These are phyloP conservation scores for Heteromeles arbutifolia DNA, from an alignment of 306 rosid species.

Conservation along the genomic window DNA sequence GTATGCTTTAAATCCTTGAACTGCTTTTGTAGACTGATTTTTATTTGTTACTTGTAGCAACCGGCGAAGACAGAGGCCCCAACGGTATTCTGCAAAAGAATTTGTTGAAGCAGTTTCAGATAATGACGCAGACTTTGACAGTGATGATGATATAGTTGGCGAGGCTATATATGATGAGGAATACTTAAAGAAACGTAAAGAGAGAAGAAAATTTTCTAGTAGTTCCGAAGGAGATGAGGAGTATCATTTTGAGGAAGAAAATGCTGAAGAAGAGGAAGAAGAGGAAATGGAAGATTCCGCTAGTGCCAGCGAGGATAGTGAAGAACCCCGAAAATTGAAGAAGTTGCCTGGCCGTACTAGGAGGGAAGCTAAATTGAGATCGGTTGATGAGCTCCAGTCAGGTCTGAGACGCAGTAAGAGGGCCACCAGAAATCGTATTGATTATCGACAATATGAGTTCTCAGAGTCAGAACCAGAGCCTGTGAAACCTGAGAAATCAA, in stretches of 20 bases:
- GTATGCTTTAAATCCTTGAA: background rate
- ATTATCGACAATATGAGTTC: slow-evolving; percentile 70
- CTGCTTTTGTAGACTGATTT: slow-evolving; percentile 13
- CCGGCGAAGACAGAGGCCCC: slow-evolving; percentile 81
- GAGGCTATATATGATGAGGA: slow-evolving; percentile 96
- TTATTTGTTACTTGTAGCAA: slow-evolving; percentile 39
- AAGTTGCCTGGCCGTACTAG: slow-evolving; percentile 69
- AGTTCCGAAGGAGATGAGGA: slow-evolving; percentile 99
- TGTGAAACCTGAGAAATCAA: slow-evolving; percentile 51
- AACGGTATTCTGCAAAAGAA: slow-evolving; percentile 79
- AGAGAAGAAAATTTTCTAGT: slow-evolving; percentile 73
- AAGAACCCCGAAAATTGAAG: slow-evolving; percentile 55
- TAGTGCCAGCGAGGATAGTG: slow-evolving; percentile 88
- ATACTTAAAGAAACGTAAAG: slow-evolving; percentile 77
- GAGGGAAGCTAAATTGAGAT: slow-evolving; percentile 79
- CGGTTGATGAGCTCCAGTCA: slow-evolving; percentile 71
- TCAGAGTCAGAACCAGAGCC: slow-evolving; percentile 88
- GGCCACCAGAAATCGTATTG: slow-evolving; percentile 69
- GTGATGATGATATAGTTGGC: slow-evolving; percentile 97
- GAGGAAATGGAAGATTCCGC: slow-evolving; percentile 71
- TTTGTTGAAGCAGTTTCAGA: slow-evolving; percentile 72
- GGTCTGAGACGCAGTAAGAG: slow-evolving; percentile 98
- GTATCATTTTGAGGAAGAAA: slow-evolving; percentile 79
- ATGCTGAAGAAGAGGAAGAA: slow-evolving; percentile 86
- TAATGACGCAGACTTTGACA: slow-evolving; percentile 73